phyloP scores from a whole-genome alignment of 768 basidiomycete species.

The Boletales sp. region DNA sequence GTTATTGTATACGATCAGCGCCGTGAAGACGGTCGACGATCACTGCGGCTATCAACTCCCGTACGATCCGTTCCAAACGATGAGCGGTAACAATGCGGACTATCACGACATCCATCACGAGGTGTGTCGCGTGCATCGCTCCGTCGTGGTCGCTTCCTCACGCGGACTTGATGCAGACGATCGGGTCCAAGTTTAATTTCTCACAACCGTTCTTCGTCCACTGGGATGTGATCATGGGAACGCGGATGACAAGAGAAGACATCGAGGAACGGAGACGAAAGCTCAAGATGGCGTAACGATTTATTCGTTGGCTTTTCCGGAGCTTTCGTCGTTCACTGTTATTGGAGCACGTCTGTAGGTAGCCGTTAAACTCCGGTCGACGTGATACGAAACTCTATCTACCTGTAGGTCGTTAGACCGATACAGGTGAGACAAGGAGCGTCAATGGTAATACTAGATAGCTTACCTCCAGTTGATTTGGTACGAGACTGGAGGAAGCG shows the following conservation, averaged over 20 bases:
- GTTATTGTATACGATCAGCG: slow-evolving; percentile 77
- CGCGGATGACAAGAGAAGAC: slow-evolving; percentile 73
- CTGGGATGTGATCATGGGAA: slow-evolving; percentile 86
- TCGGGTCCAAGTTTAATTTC: slow-evolving; percentile 95
- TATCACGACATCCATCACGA: slow-evolving; percentile 99
- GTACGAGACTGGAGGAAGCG: no score
- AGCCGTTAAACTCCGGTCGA: no score
- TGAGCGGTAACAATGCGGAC: slow-evolving; percentile 88
- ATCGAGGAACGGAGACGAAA: slow-evolving; percentile 50
- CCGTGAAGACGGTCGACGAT: slow-evolving; percentile 92
- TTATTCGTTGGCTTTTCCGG: neutral
- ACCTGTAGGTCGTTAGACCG: no score
- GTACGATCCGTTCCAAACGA: slow-evolving; percentile 85
- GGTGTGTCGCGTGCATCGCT: slow-evolving; percentile 37
- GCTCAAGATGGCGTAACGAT: slow-evolving; percentile 11
- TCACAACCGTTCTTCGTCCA: slow-evolving; percentile 95
- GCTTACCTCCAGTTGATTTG: no score
- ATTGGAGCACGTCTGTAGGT: no score
- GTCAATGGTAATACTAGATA: no score
- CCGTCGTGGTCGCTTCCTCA: neutral
- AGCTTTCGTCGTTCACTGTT: no score
- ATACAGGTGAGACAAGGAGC: no score
- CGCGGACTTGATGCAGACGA: slow-evolving; percentile 16
- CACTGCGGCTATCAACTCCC: slow-evolving; percentile 90
- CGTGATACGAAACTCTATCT: no score